These are phyloP conservation scores for Microglena sp. DNA, from an alignment of 139 green algal genomes.

Conservation along the genomic window DNA sequence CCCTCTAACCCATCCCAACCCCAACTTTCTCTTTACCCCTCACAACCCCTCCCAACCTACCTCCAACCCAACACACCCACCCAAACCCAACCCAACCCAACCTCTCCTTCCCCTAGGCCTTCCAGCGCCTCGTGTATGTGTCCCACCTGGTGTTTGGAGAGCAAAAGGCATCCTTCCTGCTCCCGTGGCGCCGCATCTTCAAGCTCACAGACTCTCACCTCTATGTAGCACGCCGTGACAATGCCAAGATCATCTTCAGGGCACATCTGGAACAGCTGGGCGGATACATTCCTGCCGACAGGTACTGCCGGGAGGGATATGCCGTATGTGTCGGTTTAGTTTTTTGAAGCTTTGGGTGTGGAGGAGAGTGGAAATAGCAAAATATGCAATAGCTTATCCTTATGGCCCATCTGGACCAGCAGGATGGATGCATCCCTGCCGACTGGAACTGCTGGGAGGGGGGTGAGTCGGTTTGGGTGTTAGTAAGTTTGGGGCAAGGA, in stretches of 20 bases:
- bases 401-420: too few relatives aligned
- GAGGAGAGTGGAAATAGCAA: too few relatives aligned
- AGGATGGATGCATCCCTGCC: too few relatives aligned
- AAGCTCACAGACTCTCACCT: slow-evolving; percentile 77
- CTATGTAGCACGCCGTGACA: slow-evolving; percentile 70
- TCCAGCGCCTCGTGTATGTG: slow-evolving; percentile 96
- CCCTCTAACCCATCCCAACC: too few relatives aligned
- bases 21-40: too few relatives aligned
- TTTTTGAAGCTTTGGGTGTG: background rate
- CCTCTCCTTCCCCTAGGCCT: slow-evolving; percentile 38
- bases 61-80: too few relatives aligned
- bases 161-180: slow-evolving; percentile 76
- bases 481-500: too few relatives aligned
- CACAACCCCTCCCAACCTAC: too few relatives aligned
- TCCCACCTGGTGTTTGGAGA: slow-evolving; percentile 76
- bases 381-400: too few relatives aligned
- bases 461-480: too few relatives aligned
- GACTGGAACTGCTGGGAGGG: too few relatives aligned
- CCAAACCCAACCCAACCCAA: too few relatives aligned
- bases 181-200: slow-evolving; percentile 88
- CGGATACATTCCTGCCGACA: slow-evolving; percentile 46
- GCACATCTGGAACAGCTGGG: slow-evolving; percentile 30
- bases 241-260: slow-evolving; percentile 66
- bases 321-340: background rate
- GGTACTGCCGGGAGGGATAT: slow-evolving; percentile 13